Base-by-base conservation (phyloP, 192 early-diverging fungal genomes). In the Chytriomyces sp. region DNA sequence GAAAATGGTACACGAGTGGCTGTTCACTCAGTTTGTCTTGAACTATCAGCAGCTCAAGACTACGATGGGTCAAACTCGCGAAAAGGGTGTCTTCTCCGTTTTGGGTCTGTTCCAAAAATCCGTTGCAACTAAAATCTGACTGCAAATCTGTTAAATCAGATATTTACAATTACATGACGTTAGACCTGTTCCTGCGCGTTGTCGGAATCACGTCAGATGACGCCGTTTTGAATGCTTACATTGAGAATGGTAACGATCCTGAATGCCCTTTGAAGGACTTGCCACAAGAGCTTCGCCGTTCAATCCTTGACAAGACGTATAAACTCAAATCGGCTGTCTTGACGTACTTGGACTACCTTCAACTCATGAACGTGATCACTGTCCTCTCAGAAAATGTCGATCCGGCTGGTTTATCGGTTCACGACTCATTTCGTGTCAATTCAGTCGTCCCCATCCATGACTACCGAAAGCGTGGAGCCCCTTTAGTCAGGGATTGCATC, bases 151-250 rank as follows among this genome's bases (percentile, higher is more conserved):
- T n/a, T n/a, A n/a, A n/a, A n/a, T n/a, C n/a, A n/a, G 63, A 74
- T 31, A 36, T 76, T 1, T 69, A 64, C 49, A 64, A 72, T n/a
- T 74, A 77, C n/a, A 64, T 82, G 62, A 32, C 77, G 0, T 72
- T 82, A n/a, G 75, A 79, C 40, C 31, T 82, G 26, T 82, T 66
- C 68, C 69, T 82, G 39, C 79, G 72, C 39, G 32, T 59, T 12
- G 52, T 82, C 5, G 81, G 81, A 19, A 22, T 73, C 1, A 63
- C 59, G 0, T 26, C 19, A 5, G 19, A 74, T 17, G 17, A 33
- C 28, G n/a, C 54, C 7, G 54, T 30, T 40, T 26, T 70, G 39
- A 39, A 70, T 41, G 39, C 31, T 10, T 70, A 59, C 31, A 25
- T 70, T 8, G 8, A 17, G 14, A 8, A 17, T 14, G 39, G 53